These are phyloP conservation scores for Puccinia coronata DNA, from an alignment of 1,284 basidiomycete species.

Conservation along the genomic window DNA sequence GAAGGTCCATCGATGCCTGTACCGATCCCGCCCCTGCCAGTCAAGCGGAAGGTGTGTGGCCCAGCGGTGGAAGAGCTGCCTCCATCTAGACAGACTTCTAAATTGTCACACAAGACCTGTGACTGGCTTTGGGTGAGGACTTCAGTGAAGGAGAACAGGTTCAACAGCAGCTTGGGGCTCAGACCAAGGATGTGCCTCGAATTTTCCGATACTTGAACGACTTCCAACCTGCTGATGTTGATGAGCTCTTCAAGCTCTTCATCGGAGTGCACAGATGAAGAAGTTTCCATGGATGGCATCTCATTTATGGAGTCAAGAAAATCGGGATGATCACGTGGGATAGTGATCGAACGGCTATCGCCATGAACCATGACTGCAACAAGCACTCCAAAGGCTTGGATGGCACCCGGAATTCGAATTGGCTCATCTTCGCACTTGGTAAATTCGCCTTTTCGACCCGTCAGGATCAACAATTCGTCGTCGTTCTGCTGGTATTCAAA, in stretches of 20 bases:
- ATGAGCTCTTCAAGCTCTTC: conserved; percentile 7
- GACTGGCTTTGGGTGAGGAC: conserved; percentile 71
- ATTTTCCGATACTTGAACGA: conserved; percentile 62
- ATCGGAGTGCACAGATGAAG: conserved; percentile 11
- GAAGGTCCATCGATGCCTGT: conserved; percentile 55
- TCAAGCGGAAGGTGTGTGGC: conserved; percentile 54
- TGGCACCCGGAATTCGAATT: conserved; percentile 22
- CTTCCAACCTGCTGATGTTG: conserved; percentile 33
- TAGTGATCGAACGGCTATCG: conserved; percentile 70
- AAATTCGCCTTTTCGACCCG: conserved; percentile 35
- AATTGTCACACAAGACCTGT: conserved; percentile 74
- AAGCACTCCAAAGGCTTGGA: conserved; percentile 75
- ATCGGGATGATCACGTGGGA: conserved; percentile 71
- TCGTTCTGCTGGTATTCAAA: conserved; percentile 37
- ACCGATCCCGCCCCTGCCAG: conserved; percentile 53
- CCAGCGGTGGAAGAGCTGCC: conserved; percentile 12
- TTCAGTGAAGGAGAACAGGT: conserved; percentile 74
- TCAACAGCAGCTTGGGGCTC: conserved; percentile 75
- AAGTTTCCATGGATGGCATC: neutral
- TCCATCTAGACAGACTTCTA: conserved; percentile 62
- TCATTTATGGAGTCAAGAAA: conserved; percentile 12
- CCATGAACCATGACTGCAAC: conserved; percentile 72
- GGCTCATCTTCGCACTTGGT: conserved; percentile 45
- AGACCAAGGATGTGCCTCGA: conserved; percentile 71
- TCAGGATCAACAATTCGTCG: conserved; percentile 31